phyloP scores from a whole-genome alignment of 176 grass and related monocot genomes.

The Oryza coarctata region DNA sequence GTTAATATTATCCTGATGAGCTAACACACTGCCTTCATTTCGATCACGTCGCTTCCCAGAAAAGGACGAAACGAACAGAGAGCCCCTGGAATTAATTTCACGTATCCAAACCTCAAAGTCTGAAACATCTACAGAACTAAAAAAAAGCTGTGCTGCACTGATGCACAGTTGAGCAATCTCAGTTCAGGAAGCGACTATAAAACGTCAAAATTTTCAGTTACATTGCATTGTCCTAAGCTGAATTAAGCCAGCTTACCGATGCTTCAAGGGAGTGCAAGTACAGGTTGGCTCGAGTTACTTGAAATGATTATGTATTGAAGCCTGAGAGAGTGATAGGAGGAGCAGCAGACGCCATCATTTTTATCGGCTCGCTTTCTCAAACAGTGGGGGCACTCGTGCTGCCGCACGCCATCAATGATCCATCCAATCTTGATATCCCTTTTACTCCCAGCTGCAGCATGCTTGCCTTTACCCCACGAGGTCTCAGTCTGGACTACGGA shows the following conservation, averaged over 20 bases:
- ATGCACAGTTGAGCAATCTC: not conserved
- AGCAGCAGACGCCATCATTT: not conserved
- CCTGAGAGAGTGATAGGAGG: not conserved
- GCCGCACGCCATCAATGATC: slow-evolving; percentile 12
- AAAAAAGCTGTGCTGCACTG: not conserved
- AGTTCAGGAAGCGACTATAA: not conserved
- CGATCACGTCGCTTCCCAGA: not conserved
- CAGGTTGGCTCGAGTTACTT: slow-evolving; percentile 17
- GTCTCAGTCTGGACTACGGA: slow-evolving; percentile 12
- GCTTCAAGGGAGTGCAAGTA: not conserved
- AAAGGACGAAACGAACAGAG: not conserved
- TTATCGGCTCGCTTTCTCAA: not conserved
- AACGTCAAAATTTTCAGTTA: not conserved
- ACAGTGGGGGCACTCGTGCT: slow-evolving; percentile 38
- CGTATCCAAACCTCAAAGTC: not conserved
- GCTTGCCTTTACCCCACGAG: slow-evolving; percentile 25
- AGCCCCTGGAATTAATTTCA: not conserved
- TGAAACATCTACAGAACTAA: not conserved
- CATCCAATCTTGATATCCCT: not conserved
- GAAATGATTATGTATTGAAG: not conserved
- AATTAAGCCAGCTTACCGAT: not conserved
- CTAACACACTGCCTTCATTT: not conserved
- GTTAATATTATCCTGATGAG: not conserved
- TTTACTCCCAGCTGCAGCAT: not conserved
- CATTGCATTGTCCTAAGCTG: not conserved